Base-by-base conservation (phyloP, 805 yeast genomes). In the Yamadazyma phyllophila region DNA sequence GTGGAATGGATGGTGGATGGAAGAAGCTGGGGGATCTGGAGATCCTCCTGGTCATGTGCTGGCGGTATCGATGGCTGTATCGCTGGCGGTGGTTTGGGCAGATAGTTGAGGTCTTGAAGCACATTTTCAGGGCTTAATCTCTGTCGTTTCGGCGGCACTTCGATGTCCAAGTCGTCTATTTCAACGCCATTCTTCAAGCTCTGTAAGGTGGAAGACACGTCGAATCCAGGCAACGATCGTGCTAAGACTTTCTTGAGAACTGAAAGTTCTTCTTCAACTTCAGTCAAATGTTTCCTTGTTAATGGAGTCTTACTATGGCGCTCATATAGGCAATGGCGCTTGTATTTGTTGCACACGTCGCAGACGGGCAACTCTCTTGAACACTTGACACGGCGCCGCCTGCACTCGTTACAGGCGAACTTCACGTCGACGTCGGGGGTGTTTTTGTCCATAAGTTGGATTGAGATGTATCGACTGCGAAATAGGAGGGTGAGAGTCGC, bases 361-460 rank as follows among this genome's bases (percentile, higher is more conserved):
- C 57, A 54, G 1, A 37, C 45, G 11, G 57, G 57, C 2, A 54
- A 36, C 9, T 50, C 48, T 41, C 57, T 49, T 5, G 56, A 46
- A 27, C 57, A 54, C 34, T 50, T 52, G 16, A 35, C 42, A 29
- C 56, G 39, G 12, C 57, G 39, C 27, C 57, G 36, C 30, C 40
- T 47, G 39, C 57, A 54, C 37, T 54, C 57, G 42, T 54, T 54
- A 37, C 57, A 54, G n/a, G 51, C 35, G 39, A 41, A 54, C 44
- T 44, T 48, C 12, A 27, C 9, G 26, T 44, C 35, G 7, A 6
- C 9, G 14, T 20, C 26, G 5, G 38, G n/a, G 4, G 30, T 11
- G 2, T 26, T 39, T 6, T 41, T 29, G 26, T 10, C 11, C 31
- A 14, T 15, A 5, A 14, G 33, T 7, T n/a, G 16, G 40, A 7